Base-by-base conservation (phyloP, 2,329 filamentous ascomycete genomes). In the Pestalotiopsis sp. region DNA sequence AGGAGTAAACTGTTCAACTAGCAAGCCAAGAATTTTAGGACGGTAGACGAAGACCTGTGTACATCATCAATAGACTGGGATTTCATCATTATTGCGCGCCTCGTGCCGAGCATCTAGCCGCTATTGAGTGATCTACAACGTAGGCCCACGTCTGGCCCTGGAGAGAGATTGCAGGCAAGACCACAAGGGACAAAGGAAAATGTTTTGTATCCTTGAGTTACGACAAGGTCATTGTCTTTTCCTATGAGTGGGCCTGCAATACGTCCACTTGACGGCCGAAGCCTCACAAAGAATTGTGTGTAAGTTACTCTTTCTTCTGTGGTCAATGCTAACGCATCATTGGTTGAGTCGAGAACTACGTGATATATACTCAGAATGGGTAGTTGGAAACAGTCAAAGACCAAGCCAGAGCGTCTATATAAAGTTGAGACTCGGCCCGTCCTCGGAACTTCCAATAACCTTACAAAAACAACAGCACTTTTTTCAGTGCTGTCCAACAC, bases 1-100 rank as follows among this genome's bases (percentile, higher is more conserved):
- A 59, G 39, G 68, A 70, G 25, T 68, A 70, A 31, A 56, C 52
- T 58, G 57, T 56, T 49, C 20, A 49, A 52, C 31, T 31, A 11
- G 20, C n/a, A n/a, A 7, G 20, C 25, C n/a, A 39, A 69, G 56
- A 56, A 56, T 27, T 45, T 17, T 36, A 36, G 65, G 49, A 64
- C 63, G 58, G 58, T 66, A 70, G 66, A 70, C 45, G 45, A 68
- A 66, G 60, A 70, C 58, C 45, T 52, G 41, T 70, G 68, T 70
- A 70, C 66, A 70, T 66, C 66, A 70, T 66, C 68, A 70, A 68
- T 70, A 70, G 68, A 70, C 63, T 68, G 45, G 66, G 66, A 57
- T 56, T 64, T 39, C 61, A 52, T 64, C 61, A 49, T 36, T 11
- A 62, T 13, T 9, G 31, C 27, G 36, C 11, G 27, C 17, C 12